phyloP scores from a whole-genome alignment of 345 rosid species.

The Euclidium syriacum region DNA sequence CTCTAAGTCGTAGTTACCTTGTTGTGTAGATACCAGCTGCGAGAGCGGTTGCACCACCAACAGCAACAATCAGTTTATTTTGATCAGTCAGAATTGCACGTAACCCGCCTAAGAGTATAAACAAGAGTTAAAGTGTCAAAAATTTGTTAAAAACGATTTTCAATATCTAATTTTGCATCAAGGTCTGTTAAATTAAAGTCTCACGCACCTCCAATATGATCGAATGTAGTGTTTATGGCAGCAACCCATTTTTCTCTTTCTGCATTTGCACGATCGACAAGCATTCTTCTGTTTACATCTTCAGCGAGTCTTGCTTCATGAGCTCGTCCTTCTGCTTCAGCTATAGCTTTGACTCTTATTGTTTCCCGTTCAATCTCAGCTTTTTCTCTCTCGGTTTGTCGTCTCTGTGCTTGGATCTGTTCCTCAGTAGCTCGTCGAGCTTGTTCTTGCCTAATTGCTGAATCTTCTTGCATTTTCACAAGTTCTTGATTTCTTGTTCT shows the following conservation, averaged over 20 bases:
- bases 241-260: constrained; percentile 99
- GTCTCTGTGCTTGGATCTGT: constrained; percentile 89
- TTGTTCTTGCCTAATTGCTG: constrained; percentile 86
- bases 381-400: constrained; percentile 94
- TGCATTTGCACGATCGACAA: constrained; percentile 94
- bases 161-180: too few species aligned
- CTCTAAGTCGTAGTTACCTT: too few species aligned
- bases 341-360: constrained; percentile 84
- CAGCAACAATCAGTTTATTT: constrained; percentile 86
- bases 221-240: constrained; percentile 92
- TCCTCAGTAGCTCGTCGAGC: constrained; percentile 95
- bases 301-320: constrained; percentile 97
- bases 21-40: constrained; percentile 98
- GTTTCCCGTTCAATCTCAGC: constrained; percentile 99
- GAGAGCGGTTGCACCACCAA: constrained; percentile 96
- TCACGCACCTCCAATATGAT: constrained; percentile 85
- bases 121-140: constrained; percentile 20
- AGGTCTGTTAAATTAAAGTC: too few species aligned
- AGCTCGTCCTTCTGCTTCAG: constrained; percentile 99
- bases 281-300: constrained; percentile 90
- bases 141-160: constrained; percentile 11
- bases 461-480: constrained; percentile 91
- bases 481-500: constrained; percentile 93
- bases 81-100: constrained; percentile 94
- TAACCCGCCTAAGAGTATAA: constrained; percentile 74